Evolutionary conservation across 1,139 yeast species (phyloP).

Genomic region (Lodderomyces margitis): DNA sequence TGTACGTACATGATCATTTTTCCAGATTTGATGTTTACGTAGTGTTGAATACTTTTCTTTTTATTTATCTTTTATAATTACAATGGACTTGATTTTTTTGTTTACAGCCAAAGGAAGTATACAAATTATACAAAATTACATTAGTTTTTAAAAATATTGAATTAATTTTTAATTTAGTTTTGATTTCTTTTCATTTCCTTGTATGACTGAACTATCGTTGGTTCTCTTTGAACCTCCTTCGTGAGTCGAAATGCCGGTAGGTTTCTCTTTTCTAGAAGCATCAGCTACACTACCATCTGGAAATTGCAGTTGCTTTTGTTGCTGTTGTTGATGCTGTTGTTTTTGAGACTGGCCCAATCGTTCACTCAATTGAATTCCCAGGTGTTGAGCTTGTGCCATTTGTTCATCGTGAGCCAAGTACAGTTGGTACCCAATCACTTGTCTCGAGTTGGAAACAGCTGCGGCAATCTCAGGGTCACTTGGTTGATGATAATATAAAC

Average conservation of each 20-base stretch:
- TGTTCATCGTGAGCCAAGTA: neutral
- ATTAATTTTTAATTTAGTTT: slow-evolving; percentile 4
- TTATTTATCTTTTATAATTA: neutral
- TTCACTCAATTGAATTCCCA: slow-evolving; percentile 2
- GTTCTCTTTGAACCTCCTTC: slow-evolving; percentile 21
- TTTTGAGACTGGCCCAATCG: neutral
- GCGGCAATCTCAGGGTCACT: slow-evolving; percentile 1
- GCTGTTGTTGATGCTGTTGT: slow-evolving; percentile 5
- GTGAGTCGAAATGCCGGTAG: neutral
- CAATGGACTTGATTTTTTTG: no score
- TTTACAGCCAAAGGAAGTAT: neutral
- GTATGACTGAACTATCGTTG: neutral
- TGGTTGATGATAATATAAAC: neutral
- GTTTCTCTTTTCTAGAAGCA: neutral
- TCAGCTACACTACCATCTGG: neutral
- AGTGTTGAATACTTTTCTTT: neutral
- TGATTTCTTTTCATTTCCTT: slow-evolving; percentile 5
- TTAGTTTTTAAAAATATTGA: neutral
- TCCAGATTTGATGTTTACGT: no score
- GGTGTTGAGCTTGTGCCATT: slow-evolving; percentile 6
- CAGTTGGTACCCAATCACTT: neutral
- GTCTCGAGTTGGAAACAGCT: neutral
- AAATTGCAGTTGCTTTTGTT: neutral
- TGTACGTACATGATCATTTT: slow-evolving; percentile 80
- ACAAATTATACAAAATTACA: slow-evolving; percentile 1